Evolutionary conservation across 305 asterid genomes (phyloP), one percentile per base, ranked within the genome.

Genomic region (Fraxinus velutina): DNA sequence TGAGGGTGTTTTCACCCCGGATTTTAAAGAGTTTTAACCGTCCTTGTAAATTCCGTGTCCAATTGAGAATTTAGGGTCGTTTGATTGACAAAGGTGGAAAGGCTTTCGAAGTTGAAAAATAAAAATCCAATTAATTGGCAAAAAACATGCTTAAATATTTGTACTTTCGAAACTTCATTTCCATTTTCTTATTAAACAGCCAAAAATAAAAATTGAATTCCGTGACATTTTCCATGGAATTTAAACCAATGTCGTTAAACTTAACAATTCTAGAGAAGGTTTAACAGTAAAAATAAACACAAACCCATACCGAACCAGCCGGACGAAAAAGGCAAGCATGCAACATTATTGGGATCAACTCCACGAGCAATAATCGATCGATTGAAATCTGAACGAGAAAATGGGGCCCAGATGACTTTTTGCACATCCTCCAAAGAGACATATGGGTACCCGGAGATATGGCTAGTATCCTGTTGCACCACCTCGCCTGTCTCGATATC

Each of bases 261-360:
- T 34, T 34, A 44, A 17, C 60, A 50, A n/a, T 52, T 52, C 21
- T 52, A n/a, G 2, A n/a, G 64, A 52, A 52, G 64, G 24, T 5
- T 52, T 52, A 5, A n/a, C 24, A 52, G 24, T 52, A n/a, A 52
- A 52, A 52, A 52, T n/a, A n/a, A 52, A 47, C 15, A 4, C 17
- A 27, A 66, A 8, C 7, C 3, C 82, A 24, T 73, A 80, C 98
- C 97, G 27, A 85, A 93, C 97, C 97, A 92, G 0, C 97, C 97
- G 0, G 95, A 88, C 0, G 97, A 90, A 29, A 91, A 92, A 0
- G 98, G 91, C 78, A 89, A 6, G 87, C 97, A 93, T 66, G 86
- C 86, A 22, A 91, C 88, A 4, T 90, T 79, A 0, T 80, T 52
- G 1, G 81, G 82, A 50, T 89, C 89, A 29, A 92, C 90, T 5